These are phyloP conservation scores for Penicillium sp. DNA, from an alignment of 2,329 filamentous ascomycete genomes.

Conservation along the genomic window DNA sequence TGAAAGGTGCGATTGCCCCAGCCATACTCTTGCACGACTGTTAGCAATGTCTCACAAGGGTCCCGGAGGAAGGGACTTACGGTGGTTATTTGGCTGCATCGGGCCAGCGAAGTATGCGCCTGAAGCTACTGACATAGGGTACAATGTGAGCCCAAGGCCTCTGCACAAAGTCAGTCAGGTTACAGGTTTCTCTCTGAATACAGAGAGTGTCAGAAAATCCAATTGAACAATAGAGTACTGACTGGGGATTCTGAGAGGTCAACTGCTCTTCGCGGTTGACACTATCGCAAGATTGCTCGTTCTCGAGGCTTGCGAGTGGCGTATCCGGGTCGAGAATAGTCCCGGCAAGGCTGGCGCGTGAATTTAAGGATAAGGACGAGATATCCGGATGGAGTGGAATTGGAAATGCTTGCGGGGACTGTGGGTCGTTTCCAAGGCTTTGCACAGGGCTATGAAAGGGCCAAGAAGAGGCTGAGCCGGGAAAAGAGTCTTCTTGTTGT, in stretches of 20 bases:
- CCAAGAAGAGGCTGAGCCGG: constrained; percentile 12
- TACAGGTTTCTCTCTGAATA: background rate
- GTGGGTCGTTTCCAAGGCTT: constrained; percentile 3
- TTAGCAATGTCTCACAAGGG: constrained; percentile 15
- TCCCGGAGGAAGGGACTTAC: constrained; percentile 21
- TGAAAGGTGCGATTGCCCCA: constrained; percentile 35
- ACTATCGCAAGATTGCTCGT: constrained; percentile 9
- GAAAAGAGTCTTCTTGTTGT: constrained; percentile 5
- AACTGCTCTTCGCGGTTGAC: constrained; percentile 9
- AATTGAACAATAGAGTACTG: background rate
- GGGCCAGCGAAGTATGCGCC: constrained; percentile 25
- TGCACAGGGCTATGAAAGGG: constrained; percentile 10
- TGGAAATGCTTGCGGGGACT: constrained; percentile 6
- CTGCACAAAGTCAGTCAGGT: constrained; percentile 6
- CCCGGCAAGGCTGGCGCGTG: constrained; percentile 7
- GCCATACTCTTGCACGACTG: constrained; percentile 30
- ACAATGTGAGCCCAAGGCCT: constrained; percentile 19
- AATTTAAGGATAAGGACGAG: constrained; percentile 13
- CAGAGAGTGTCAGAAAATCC: too few relatives aligned
- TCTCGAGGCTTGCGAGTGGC: constrained; percentile 5
- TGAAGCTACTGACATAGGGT: constrained; percentile 26
- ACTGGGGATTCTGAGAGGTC: constrained; percentile 11
- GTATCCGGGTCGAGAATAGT: constrained; percentile 8
- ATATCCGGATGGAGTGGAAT: constrained; percentile 10
- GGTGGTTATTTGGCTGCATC: constrained; percentile 35